Base-by-base conservation (phyloP, 176 grass and related monocot genomes). In the Urochloa ruziziensis region DNA sequence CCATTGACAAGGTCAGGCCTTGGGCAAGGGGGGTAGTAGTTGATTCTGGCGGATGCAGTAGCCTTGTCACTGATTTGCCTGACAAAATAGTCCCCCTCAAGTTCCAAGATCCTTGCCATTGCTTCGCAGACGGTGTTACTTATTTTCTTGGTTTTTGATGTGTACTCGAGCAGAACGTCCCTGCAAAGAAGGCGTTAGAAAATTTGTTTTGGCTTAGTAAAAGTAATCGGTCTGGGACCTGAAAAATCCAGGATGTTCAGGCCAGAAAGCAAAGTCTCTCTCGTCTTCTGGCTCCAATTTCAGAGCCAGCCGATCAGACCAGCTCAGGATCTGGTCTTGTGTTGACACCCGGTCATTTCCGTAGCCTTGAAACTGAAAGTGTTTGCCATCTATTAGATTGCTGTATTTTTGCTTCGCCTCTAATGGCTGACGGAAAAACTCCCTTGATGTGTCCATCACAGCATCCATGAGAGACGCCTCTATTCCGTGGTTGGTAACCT, bases 1-100 rank as follows among this genome's bases (percentile, higher is more conserved):
- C 92, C 92, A 37, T 75, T 59, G 11, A 94, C 92, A 19, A 77
- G 69, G 13, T 92, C 92, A 0, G 92, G 92, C 12, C 73, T 79
- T 28, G 81, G 69, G 35, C 92, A 92, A 10, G 62, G 77, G 17
- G 89, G 90, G 30, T 88, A 94, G 49, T 86, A 85, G 59, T 82
- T 90, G 65, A 94, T 82, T 79, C 84, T 84, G 12, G 86, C 86
- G n/a, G 24, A 64, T 1, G 68, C 43, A 0, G 7, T 1, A 23
- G 82, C 69, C 78, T 53, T 89, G 58, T 82, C 25, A n/a, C 59
- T 23, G 13, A 89, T 56, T 43, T 68, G 71, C 37, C 24, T 53
- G 6, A 70, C 1, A 1, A 94, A 70, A 35, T 46, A 84, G 18
- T 84, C 64, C 5, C 87, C 86, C 0, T 71, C 42, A 12, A 91